Base-by-base conservation (phyloP, 2,329 filamentous ascomycete species). In the Colletotrichum trifolii region DNA sequence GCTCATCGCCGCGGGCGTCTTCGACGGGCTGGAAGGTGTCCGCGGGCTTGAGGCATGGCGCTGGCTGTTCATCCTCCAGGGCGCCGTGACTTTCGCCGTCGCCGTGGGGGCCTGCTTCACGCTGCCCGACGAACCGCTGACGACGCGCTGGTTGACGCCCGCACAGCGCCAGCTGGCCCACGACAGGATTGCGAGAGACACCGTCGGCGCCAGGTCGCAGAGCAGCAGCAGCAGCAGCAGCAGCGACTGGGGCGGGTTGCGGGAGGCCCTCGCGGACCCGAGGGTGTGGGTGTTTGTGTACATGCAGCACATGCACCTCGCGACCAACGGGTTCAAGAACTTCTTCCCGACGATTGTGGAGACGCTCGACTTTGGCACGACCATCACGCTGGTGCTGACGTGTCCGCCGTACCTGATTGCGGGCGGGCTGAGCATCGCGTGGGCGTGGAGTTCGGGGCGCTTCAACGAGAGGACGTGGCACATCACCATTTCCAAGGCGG, bases 381-480 rank as follows among this genome's bases (percentile, higher is more conserved):
- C 76, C 0, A 75, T 82, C 33, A 82, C 80, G 0, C 73, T 83
- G 3, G 78, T 79, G 2, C 74, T 83, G n/a, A 82, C 78, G 2
- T 77, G 76, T 49, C 81, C 81, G 2, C 81, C 81, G 0, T 82
- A 80, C 62, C 68, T 79, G 2, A 70, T 79, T 39, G 79, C 80
- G 0, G 79, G 78, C 4, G 73, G 71, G 8, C 72, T 75, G 11
- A 77, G 77, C 10, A 75, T 82, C 42, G 68, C 75, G 12, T 77
- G 77, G 49, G 66, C 62, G n/a, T 67, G 66, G 62, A 49, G 40
- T 8, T 67, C 66, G 0, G 84, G 82, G 0, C 75, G 74, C 6
- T 76, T 78, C 70, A 80, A 83, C 59, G 82, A 84, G 66, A 74
- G 81, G 36, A 83, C 80, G 0, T 83, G 79, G 80, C 82, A 84